Evolutionary conservation across 495 filamentous ascomycete genomes (phyloP), one percentile per base, ranked within the genome.

Genomic region (Alectoria sarmentosa): DNA sequence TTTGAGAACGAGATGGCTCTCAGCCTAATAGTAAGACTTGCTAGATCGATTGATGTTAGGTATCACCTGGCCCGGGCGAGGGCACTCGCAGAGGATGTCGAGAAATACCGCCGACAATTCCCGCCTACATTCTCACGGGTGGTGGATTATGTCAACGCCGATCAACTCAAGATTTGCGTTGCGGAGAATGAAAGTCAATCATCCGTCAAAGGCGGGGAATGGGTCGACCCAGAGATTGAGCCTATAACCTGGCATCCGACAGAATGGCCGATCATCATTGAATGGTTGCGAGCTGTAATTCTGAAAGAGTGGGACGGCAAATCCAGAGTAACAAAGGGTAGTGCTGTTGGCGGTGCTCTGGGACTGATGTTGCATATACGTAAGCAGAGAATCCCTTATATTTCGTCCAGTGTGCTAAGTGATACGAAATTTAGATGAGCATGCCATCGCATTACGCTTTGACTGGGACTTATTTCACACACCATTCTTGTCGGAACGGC

Each of bases 241-340:
- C 77, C 3, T 68, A 75, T 19, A 73, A 70, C 48, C 75, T 72
- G 1, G 63, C 75, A 9, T 67, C 72, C 9, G 71, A 76, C 13
- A 67, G 73, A 56, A 78, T 80, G 41, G 74, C 76, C 4, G 69
- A 82, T 73, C 69, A 83, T 91, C n/a, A 75, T 92, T 11, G 90
- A 92, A 70, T 93, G 88, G 90, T 82, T 91, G 26, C 82, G 87
- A 61, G 86, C 87, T 0, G 80, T 92, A 19, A 82, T 95, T 70
- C 71, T 93, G 19, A 83, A 86, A 44, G 84, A 88, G 66, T 95
- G 90, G 90, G 83, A 90, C 69, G 89, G 89, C 10, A 84, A 84
- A 63, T 82, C 88, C 1, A 84, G 86, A 42, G 80, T 94, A 61
- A 76, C 82, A 2, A 82, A 81, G 58, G 84, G 85, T 70, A 83